These are phyloP conservation scores for Basidioascus undulatus DNA, from an alignment of 768 basidiomycete genomes.

Conservation along the genomic window DNA sequence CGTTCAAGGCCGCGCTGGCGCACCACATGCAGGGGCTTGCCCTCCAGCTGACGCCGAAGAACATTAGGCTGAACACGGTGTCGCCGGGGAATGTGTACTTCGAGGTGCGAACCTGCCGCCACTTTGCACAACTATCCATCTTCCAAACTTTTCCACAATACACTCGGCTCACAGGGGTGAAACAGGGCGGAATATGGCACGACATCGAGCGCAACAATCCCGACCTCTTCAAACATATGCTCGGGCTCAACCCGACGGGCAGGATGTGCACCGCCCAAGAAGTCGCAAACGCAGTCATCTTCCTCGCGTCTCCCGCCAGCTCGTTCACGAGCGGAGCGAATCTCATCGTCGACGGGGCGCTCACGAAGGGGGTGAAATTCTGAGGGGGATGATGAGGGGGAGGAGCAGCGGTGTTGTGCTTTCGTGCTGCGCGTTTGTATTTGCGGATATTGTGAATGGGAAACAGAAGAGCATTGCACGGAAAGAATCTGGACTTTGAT, in stretches of 20 bases:
- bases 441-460: too few species aligned
- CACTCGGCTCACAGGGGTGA: too few species aligned
- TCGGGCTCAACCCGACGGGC: background rate
- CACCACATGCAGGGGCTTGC: constrained; percentile 1
- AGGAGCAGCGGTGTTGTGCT: background rate
- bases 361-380: background rate
- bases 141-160: too few species aligned
- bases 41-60: background rate
- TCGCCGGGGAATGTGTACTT: background rate
- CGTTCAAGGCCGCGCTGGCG: background rate
- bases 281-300: background rate
- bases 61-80: background rate
- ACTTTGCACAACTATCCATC: background rate
- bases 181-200: background rate
- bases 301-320: background rate
- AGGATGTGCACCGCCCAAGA: background rate
- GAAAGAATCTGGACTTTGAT: too few species aligned
- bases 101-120: background rate
- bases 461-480: too few species aligned
- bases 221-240: background rate
- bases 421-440: too few species aligned
- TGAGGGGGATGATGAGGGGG: background rate
- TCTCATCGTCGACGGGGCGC: background rate
- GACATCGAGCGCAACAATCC: background rate
- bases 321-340: constrained; percentile 1